Percentiles rank a stretch among this genome's conserved stretches.
phyloP scores from a whole-genome alignment of 768 basidiomycete species.

The Boletus tylopilopsis region DNA sequence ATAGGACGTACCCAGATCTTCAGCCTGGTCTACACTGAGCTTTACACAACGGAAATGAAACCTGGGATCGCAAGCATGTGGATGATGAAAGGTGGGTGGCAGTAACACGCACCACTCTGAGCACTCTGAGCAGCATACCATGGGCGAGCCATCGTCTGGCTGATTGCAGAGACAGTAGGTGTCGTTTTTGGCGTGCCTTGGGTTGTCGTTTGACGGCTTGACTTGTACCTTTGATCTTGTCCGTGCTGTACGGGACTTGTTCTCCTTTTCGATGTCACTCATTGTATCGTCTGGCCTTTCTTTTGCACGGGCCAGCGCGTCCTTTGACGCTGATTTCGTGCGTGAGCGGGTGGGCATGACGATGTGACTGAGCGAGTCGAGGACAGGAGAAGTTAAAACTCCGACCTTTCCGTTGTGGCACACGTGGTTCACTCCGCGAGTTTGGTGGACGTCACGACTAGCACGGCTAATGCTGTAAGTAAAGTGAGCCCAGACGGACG shows the following conservation, averaged over 20 bases:
- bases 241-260: constrained; percentile 15
- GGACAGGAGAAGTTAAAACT: constrained; percentile 31
- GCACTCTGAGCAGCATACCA: constrained; percentile 74
- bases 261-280: constrained; percentile 33
- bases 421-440: neutral
- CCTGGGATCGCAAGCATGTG: constrained; percentile 40
- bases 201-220: constrained; percentile 17
- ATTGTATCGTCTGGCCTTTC: constrained; percentile 19
- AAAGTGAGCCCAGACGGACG: neutral
- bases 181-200: constrained; percentile 17
- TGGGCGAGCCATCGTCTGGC: constrained; percentile 74
- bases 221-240: constrained; percentile 22
- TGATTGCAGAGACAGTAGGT: constrained; percentile 58
- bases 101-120: constrained; percentile 61
- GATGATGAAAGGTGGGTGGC: neutral
- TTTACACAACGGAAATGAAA: constrained; percentile 80
- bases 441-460: too few species aligned
- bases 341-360: constrained; percentile 47
- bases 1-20: constrained; percentile 67
- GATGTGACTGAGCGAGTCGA: constrained; percentile 20
- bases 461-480: too few species aligned
- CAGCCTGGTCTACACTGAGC: constrained; percentile 59
- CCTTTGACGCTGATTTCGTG: constrained; percentile 33
- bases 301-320: constrained; percentile 11
- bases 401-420: constrained; percentile 28